Evolutionary conservation across 805 yeast species (phyloP).

Genomic region (Barnettozyma salicaria): DNA sequence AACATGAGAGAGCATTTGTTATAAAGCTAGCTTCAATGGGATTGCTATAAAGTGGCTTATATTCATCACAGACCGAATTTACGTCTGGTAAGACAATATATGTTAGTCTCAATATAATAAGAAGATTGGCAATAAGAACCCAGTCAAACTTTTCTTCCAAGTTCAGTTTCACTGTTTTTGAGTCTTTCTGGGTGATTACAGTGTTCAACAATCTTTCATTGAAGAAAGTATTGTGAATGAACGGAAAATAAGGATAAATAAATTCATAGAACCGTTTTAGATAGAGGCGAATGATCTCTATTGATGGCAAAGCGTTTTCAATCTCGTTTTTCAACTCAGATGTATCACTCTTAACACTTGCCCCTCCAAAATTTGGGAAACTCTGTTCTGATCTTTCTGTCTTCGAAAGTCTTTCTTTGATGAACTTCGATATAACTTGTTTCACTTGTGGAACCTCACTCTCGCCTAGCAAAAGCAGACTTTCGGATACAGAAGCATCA

Average conservation of each 20-base stretch:
- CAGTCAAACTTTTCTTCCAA: slow-evolving; percentile 37
- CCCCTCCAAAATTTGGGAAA: slow-evolving; percentile 15
- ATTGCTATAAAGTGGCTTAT: slow-evolving; percentile 25
- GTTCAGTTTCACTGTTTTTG: slow-evolving; percentile 24
- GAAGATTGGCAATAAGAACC: slow-evolving; percentile 34
- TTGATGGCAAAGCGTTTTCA: slow-evolving; percentile 34
- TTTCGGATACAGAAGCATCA: slow-evolving; percentile 21
- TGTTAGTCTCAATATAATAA: slow-evolving; percentile 37
- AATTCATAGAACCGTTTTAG: slow-evolving; percentile 37
- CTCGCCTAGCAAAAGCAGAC: slow-evolving; percentile 21
- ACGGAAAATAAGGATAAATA: slow-evolving; percentile 45
- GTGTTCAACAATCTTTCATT: slow-evolving; percentile 22
- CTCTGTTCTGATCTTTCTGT: slow-evolving; percentile 6
- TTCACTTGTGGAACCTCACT: slow-evolving; percentile 18
- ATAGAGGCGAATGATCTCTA: slow-evolving; percentile 35
- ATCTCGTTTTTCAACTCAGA: slow-evolving; percentile 30
- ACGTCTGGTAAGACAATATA: slow-evolving; percentile 34
- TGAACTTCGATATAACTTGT: slow-evolving; percentile 16
- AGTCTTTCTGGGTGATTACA: slow-evolving; percentile 30
- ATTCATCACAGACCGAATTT: slow-evolving; percentile 11
- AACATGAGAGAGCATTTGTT: slow-evolving; percentile 33
- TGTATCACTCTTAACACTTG: slow-evolving; percentile 16
- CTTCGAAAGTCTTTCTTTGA: slow-evolving; percentile 17
- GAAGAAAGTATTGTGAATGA: slow-evolving; percentile 35
- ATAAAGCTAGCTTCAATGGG: slow-evolving; percentile 37